Base-by-base conservation (phyloP, 2,329 filamentous ascomycete genomes). In the Colletotrichum lindemuthianum region DNA sequence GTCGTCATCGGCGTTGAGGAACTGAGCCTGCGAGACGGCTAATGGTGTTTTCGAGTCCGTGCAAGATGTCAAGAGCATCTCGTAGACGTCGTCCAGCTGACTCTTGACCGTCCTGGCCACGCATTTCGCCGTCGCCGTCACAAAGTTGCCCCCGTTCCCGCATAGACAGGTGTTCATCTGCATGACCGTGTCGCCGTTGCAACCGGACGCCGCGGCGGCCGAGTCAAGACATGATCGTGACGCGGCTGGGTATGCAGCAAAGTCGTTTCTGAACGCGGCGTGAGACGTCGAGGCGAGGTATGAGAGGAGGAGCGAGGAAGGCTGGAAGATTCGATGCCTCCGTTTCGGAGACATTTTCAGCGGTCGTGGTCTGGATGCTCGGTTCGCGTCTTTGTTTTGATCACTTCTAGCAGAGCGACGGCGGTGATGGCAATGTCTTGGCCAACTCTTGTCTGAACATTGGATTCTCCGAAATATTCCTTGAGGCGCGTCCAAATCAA, bases 41-140 rank as follows among this genome's bases (percentile, higher is more conserved):
- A 86, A 70, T 1, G 79, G 79, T 13, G 82, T 84, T 3, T 75
- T 71, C 0, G 82, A 83, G 24, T 76, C 71, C 2, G 71, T 69
- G 69, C 84, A 87, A 12, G 82, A 81, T 11, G 69, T 68, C 3
- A 70, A 63, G 73, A 86, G 78, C 4, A 73, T 81, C 11, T 73
- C 69, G 68, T 83, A 86, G 9, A 83, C 81, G 9, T 70, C 59
- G 11, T 72, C 66, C 7, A 85, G 67, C 49, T 85, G 79, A 33
- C 33, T 68, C 1, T 72, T 70, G 51, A 74, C 76, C 3, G 69
- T 40, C 34, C 69, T 61, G 13, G 78, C 81, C 10, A 87, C 71
- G 67, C 84, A 87, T 10, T 66, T 67, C 3, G 84, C 84, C 2
- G 81, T 71, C 34, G 77, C 75, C 39, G 77, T 79, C 61, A 86